Base-by-base conservation (phyloP, 805 yeast genomes). In the Candida silvatica region DNA sequence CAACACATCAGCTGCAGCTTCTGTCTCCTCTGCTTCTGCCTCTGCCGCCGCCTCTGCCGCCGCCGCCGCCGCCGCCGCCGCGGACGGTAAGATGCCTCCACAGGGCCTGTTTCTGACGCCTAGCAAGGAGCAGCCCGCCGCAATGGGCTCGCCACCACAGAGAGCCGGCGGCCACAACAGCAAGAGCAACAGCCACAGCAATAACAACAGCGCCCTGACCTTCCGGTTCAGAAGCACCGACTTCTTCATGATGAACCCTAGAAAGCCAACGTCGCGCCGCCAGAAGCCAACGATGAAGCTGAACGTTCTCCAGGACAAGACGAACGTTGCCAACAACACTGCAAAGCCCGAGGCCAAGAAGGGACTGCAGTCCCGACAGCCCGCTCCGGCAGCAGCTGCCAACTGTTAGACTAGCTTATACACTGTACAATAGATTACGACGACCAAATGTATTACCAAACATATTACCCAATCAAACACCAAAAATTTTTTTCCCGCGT, bases 151-250 rank as follows among this genome's bases (percentile, higher is more conserved):
- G 18, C 19, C 25, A 20, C 18, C 7, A 8, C 17, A n/a, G 8
- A 8, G 8, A n/a, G 7, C 29, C n/a, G n/a, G n/a, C n/a, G n/a
- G n/a, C n/a, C n/a, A n/a, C n/a, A n/a, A n/a, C n/a, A 8, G 17
- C 14, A 7, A 14, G 7, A n/a, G 17, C 8, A 12, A 9, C 25
- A 9, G 11, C 12, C 25, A 23, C 25, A 23, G 12, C 25, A 12
- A 23, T 9, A 23, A 23, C 25, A 9, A 12, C 14, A 24, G 14
- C 14, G 29, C 25, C 11, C 22, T 25, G 17, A 61, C 64, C 2
- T 61, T 62, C 47, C 59, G 55, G 41, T 57, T 62, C 43, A 54
- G 53, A 36, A 52, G 63, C 14, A 50, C 56, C 18, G 56, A 53
- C 26, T 41, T 52, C 38, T 58, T 56, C 8, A 45, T 52, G 15